Base-by-base conservation (phyloP, 192 early-diverging fungal genomes). In the Kickxella alabastrina region DNA sequence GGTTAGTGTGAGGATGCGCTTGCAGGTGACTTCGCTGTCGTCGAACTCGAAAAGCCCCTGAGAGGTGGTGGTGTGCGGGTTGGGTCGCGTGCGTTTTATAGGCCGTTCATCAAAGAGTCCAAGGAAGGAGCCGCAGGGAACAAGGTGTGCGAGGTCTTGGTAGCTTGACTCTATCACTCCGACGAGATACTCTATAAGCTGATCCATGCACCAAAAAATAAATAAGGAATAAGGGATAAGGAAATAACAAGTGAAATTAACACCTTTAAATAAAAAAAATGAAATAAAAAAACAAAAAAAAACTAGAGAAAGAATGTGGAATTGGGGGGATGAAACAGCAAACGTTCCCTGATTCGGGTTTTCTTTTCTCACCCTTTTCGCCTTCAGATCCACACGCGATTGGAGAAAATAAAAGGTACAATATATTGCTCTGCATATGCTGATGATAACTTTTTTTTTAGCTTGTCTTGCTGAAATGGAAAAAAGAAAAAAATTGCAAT, bases 41-140 rank as follows among this genome's bases (percentile, higher is more conserved):
- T 75, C 72, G 26, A 66, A 74, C 26, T 74, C 70, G 37, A 74
- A 66, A 38, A 48, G 27, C 10, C 27, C 41, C 42, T 2, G 50
- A n/a, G n/a, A n/a, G n/a, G n/a, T n/a, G n/a, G n/a, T n/a, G n/a
- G n/a, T n/a, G n/a, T n/a, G n/a, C n/a, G n/a, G n/a, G n/a, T n/a
- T n/a, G n/a, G n/a, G 31, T n/a, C 62, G 55, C 28, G 42, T 57
- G 31, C 72, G 65, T 52, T 75, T 75, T 28, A 63, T 60, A 8
- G 72, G 72, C 10, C 72, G 65, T 37, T 75, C 72, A 52, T 75
- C 72, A 43, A 74, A 74, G 41, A 74, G 54, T 7, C 70, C 70
- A 25, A 74, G 43, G 19, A 74, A 74, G 50, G 70, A 74, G 19
- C 70, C 70, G 27, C 70, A 74, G 4, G 70, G 70, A n/a, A 74